Base-by-base conservation (phyloP, 1,284 basidiomycete species). In the Boletus semigastroideus region DNA sequence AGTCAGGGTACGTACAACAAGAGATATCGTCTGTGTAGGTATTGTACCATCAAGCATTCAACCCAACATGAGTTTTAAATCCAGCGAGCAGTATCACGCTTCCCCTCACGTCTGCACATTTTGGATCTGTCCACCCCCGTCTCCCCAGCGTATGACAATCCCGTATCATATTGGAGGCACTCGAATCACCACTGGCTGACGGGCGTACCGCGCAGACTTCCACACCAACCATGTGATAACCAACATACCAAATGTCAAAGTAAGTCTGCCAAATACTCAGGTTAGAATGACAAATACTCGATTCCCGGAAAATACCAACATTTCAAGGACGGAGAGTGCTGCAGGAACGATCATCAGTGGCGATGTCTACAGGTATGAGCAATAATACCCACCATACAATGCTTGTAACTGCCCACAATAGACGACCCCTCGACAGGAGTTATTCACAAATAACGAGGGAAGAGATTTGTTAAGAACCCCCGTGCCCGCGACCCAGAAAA, bases 361-460 rank as follows among this genome's bases (percentile, higher is more conserved):
- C 7, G 2, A 11, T 13, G 16, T 39, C 27, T 11, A 22, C 25
- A n/a, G 11, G 12, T 28, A 44, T 22, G 1, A 38, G 38, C 3
- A n/a, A 49, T 16, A 44, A 20, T 16, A 38, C 55, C 46, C 47
- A 80, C 80, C 78, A 50, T 80, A 80, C 12, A 82, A 58, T 5
- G 74, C 67, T 41, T 74, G 74, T 50, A 84, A 69, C 54, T 84
- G 83, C 27, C 68, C 67, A 53, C 83, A 85, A 62, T 83, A 81
- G 16, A 77, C 72, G 12, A 80, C 59, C 5, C 66, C 69, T 20
- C 59, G 50, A 57, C 82, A 84, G 12, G 63, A 63, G 37, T 54
- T 46, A 5, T 45, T 36, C 54, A 55, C 51, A 46, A 79, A 68
- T 36, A 81, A 50, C 9, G 64, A 63, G 1, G 79, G 77, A 28